These are phyloP conservation scores for Mycena indigotica DNA, from an alignment of 768 basidiomycete species.

Conservation along the genomic window DNA sequence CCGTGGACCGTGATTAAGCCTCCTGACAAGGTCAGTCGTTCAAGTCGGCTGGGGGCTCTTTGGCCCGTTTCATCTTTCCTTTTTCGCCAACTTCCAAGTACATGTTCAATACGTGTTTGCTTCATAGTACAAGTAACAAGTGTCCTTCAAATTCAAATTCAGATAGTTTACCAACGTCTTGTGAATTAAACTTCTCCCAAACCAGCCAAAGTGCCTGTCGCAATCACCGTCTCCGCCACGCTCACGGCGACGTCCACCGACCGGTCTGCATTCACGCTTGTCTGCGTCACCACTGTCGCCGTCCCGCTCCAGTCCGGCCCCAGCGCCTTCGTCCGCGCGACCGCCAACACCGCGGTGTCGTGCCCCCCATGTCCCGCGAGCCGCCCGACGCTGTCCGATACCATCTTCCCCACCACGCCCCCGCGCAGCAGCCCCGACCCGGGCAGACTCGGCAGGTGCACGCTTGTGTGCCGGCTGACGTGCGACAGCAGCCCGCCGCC, in stretches of 20 bases:
- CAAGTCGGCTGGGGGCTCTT: too few species aligned
- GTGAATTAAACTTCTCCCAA: too few species aligned
- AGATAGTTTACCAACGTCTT: too few species aligned
- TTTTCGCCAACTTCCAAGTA: too few species aligned
- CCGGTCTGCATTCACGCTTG: conserved; percentile 8
- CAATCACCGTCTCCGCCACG: conserved; percentile 2
- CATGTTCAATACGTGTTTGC: too few species aligned
- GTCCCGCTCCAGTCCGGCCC: conserved; percentile 16
- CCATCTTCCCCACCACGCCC: conserved; percentile 7
- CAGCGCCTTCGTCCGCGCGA: conserved; percentile 14
- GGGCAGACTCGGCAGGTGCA: conserved; percentile 2
- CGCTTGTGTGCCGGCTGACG: conserved; percentile 2
- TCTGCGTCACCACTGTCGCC: conserved; percentile 14
- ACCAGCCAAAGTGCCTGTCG: neutral
- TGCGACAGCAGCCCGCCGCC: neutral
- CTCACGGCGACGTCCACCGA: conserved; percentile 12
- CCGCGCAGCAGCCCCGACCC: conserved; percentile 7
- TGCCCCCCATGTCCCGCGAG: conserved; percentile 10
- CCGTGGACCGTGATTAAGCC: too few species aligned
- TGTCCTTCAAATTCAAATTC: too few species aligned
- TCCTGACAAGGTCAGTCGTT: too few species aligned
- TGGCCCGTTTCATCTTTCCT: too few species aligned
- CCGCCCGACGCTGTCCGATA: conserved; percentile 5
- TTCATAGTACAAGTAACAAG: too few species aligned
- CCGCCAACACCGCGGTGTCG: conserved; percentile 9